phyloP scores from a whole-genome alignment of 169 alveolate genomes.

The Eimeria maxima region DNA sequence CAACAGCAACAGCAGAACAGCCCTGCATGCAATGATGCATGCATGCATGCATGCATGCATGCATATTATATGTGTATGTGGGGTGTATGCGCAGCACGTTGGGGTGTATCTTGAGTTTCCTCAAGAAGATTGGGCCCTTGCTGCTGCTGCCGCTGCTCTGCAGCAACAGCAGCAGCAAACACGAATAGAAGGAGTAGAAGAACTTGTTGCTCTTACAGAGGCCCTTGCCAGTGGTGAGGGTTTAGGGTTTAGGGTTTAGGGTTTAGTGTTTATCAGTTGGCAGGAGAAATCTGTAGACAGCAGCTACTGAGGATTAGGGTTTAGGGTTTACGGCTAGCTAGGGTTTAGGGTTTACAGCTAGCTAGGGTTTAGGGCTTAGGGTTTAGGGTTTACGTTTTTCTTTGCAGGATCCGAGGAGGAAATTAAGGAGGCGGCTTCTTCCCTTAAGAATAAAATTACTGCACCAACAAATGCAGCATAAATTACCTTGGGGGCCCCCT shows the following conservation, averaged over 20 bases:
- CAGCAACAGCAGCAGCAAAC: background rate
- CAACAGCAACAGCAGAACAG: conserved; percentile 2
- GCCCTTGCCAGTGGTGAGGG: background rate
- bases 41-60: no score
- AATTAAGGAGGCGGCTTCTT: background rate
- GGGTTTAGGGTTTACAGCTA: background rate
- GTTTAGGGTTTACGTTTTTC: background rate
- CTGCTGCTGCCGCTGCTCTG: conserved; percentile 17
- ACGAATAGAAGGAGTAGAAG: background rate
- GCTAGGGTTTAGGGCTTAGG: background rate
- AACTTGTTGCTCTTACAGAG: background rate
- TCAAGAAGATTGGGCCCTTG: conserved; percentile 33
- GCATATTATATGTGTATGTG: no score
- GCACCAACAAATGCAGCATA: background rate
- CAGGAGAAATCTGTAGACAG: background rate
- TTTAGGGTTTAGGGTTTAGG: background rate
- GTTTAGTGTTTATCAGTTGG: background rate
- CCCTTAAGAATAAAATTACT: background rate
- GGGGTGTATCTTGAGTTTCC: conserved; percentile 55
- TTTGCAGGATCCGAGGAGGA: background rate
- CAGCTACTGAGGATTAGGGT: background rate
- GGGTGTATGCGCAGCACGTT: conserved; percentile 41
- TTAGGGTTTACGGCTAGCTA: background rate
- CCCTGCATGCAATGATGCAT: background rate
- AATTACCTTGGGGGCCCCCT: background rate